Evolutionary conservation across 1,139 yeast genomes (phyloP).

Genomic region (Candida sp.): DNA sequence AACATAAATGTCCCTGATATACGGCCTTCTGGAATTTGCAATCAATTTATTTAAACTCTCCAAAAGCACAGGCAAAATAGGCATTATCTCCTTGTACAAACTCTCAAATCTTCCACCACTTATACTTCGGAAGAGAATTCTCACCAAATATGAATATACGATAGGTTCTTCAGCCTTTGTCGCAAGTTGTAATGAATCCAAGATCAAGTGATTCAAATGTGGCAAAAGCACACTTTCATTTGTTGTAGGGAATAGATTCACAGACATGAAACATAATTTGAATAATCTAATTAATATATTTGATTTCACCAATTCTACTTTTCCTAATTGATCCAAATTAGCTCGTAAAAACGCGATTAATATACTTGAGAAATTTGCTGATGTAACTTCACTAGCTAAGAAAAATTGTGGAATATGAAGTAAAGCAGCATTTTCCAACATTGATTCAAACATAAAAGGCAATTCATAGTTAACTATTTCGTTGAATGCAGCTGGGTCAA

Average conservation of each 20-base stretch:
- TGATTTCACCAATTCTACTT: constrained; percentile 73
- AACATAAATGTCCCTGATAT: constrained; percentile 90
- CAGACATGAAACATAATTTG: constrained; percentile 94
- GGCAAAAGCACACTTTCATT: constrained; percentile 89
- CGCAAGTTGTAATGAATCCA: constrained; percentile 75
- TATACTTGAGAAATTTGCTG: constrained; percentile 90
- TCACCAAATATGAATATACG: constrained; percentile 80
- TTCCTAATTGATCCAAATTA: constrained; percentile 76
- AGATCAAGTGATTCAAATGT: constrained; percentile 76
- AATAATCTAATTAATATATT: constrained; percentile 81
- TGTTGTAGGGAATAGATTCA: constrained; percentile 81
- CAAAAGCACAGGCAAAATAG: constrained; percentile 79
- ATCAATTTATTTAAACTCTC: constrained; percentile 85
- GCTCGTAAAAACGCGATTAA: constrained; percentile 72
- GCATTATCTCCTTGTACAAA: constrained; percentile 88
- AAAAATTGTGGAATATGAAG: constrained; percentile 93
- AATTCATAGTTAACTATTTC: constrained; percentile 86
- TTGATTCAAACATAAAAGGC: constrained; percentile 72
- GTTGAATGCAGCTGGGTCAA: constrained; percentile 94
- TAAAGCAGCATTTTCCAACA: constrained; percentile 81
- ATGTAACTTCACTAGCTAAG: constrained; percentile 88
- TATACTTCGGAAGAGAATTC: constrained; percentile 89
- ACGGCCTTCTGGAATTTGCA: constrained; percentile 79
- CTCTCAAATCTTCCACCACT: constrained; percentile 96
- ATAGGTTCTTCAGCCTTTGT: constrained; percentile 92